These are phyloP conservation scores for Kickxella alabastrina DNA, from an alignment of 192 early-diverging fungal genomes.

Conservation along the genomic window DNA sequence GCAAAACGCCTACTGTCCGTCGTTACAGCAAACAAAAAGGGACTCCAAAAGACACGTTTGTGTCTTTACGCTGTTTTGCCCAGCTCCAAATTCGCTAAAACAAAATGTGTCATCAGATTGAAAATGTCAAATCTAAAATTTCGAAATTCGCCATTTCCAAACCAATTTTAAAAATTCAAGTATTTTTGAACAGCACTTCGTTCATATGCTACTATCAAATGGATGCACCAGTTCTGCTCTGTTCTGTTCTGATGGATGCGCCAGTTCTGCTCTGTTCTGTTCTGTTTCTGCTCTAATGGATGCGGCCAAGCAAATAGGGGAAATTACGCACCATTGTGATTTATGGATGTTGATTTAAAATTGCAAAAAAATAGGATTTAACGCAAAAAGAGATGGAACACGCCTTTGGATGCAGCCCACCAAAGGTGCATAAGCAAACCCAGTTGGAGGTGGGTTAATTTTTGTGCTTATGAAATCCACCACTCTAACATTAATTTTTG, in stretches of 20 bases:
- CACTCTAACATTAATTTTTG: no score
- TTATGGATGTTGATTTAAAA: conserved; percentile 29
- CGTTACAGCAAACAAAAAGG: no score
- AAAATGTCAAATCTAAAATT: not conserved
- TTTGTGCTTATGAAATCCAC: no score
- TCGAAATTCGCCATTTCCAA: not conserved
- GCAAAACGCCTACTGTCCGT: no score
- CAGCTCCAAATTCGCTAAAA: not conserved
- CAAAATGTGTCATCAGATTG: no score
- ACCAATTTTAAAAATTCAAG: not conserved
- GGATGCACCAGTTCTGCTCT: not conserved
- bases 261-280: not conserved
- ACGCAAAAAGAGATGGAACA: conserved; percentile 20
- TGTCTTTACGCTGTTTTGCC: no score
- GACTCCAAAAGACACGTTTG: no score
- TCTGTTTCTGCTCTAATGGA: conserved; percentile 11
- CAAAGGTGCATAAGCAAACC: not conserved
- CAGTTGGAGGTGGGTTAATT: no score
- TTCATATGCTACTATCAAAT: conserved; percentile 5
- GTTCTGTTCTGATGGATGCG: conserved; percentile 1
- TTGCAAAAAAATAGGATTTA: conserved; percentile 18
- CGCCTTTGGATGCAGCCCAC: not conserved
- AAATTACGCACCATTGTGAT: conserved; percentile 38
- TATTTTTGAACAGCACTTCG: no score
- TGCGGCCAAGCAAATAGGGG: not conserved